Evolutionary conservation across 2,329 filamentous ascomycete genomes (phyloP).

Genomic region (Fulvia fulva): DNA sequence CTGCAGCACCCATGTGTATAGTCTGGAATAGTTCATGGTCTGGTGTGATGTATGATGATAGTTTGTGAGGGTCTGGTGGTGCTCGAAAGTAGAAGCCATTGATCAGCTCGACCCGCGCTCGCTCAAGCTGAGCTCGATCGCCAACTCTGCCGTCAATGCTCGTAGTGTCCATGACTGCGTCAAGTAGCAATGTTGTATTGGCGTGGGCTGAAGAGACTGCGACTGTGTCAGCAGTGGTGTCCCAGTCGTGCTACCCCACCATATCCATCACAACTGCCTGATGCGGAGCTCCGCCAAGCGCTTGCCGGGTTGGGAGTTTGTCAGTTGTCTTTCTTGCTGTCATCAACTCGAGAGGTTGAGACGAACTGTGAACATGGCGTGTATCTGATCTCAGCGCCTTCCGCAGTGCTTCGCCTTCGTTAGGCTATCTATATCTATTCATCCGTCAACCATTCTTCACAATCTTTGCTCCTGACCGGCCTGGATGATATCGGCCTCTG

Average conservation of each 20-base stretch:
- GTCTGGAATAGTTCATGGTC: slow-evolving; percentile 34
- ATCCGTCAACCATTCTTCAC: not conserved
- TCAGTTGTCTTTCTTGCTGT: not conserved
- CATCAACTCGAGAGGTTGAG: no score
- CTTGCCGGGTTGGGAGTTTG: not conserved
- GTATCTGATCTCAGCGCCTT: not conserved
- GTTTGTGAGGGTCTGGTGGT: slow-evolving; percentile 58
- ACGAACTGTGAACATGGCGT: not conserved
- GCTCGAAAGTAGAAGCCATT: not conserved
- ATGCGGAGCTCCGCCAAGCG: not conserved
- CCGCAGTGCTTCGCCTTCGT: not conserved
- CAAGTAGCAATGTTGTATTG: not conserved
- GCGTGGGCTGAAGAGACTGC: not conserved
- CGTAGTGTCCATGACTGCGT: not conserved
- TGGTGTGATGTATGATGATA: slow-evolving; percentile 94
- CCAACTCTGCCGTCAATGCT: not conserved
- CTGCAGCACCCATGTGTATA: slow-evolving; percentile 35
- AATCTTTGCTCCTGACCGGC: not conserved
- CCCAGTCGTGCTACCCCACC: not conserved
- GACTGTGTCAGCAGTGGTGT: not conserved
- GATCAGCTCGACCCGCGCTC: not conserved
- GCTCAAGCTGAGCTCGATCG: not conserved
- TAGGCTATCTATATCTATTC: not conserved
- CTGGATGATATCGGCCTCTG: slow-evolving; percentile 24
- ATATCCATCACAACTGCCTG: not conserved